Conservation (phyloP, 179 eudicot species). For the Amaranthus tricolor region DNA sequence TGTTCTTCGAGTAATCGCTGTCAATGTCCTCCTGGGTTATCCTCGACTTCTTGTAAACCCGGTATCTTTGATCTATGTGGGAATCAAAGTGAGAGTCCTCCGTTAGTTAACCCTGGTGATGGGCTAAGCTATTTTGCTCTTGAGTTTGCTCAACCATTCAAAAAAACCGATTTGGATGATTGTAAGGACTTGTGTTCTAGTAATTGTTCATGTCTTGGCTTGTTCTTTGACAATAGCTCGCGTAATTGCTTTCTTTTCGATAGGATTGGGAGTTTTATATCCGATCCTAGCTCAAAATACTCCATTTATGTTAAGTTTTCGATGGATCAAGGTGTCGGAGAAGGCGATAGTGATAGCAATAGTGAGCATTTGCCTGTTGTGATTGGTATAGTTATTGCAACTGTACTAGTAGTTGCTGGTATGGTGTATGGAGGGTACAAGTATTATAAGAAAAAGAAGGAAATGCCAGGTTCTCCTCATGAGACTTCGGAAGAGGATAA, state of each 20-base stretch:
- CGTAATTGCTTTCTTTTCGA: constrained; percentile 64
- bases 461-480: constrained; percentile 29
- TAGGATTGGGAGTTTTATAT: constrained; percentile 63
- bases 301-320: constrained; percentile 55
- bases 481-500: constrained; percentile 74
- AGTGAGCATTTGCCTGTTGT: constrained; percentile 37
- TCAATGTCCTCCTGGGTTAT: constrained; percentile 54
- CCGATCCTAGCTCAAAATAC: constrained; percentile 36
- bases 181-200: constrained; percentile 59
- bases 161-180: constrained; percentile 42
- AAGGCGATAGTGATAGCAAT: constrained; percentile 22
- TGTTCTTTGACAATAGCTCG: constrained; percentile 66
- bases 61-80: constrained; percentile 47
- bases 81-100: constrained; percentile 20
- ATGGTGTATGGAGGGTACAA: constrained; percentile 44
- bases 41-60: constrained; percentile 40
- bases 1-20: constrained; percentile 57
- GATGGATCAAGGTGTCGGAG: constrained; percentile 22
- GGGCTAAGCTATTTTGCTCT: constrained; percentile 65
- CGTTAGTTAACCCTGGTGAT: constrained; percentile 57
- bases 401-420: constrained; percentile 44
- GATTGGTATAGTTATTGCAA: constrained; percentile 40
- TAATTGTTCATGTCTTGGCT: constrained; percentile 69
- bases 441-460: constrained; percentile 35
- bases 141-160: constrained; percentile 42